Conservation (phyloP, 1,284 basidiomycete species). For the Ustilago nuda region DNA sequence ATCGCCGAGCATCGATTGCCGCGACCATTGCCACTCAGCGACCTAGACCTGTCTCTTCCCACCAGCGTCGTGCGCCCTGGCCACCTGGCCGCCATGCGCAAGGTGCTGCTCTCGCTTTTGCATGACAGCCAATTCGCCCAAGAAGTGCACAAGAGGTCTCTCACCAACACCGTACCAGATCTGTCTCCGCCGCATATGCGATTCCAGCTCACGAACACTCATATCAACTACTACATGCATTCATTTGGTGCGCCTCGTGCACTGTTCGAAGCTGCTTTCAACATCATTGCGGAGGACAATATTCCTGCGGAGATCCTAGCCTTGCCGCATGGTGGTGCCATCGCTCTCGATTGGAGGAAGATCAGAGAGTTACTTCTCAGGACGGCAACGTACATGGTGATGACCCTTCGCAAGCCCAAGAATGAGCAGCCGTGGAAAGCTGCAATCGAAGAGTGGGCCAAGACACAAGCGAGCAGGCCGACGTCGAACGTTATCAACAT, state of each 20-base stretch:
- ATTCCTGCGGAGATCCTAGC: conserved; percentile 37
- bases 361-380: conserved; percentile 37
- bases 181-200: conserved; percentile 28
- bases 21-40: conserved; percentile 11
- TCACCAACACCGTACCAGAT: conserved; percentile 12
- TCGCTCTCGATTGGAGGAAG: conserved; percentile 33
- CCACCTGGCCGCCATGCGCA: conserved; percentile 40
- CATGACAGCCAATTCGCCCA: conserved; percentile 28
- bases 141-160: conserved; percentile 25
- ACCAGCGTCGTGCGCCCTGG: conserved; percentile 19
- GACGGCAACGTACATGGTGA: conserved; percentile 42
- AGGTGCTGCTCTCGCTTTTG: conserved; percentile 27
- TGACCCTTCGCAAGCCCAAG: conserved; percentile 33
- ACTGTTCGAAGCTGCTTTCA: conserved; percentile 42
- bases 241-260: conserved; percentile 22
- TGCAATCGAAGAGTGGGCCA: conserved; percentile 32
- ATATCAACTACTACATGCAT: conserved; percentile 47
- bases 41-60: conserved; percentile 29
- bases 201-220: conserved; percentile 48
- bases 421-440: conserved; percentile 28
- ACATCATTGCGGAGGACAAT: conserved; percentile 27
- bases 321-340: conserved; percentile 43
- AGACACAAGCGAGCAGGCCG: conserved; percentile 4
- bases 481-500: conserved; percentile 20
- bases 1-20: conserved; percentile 37